phyloP scores from a whole-genome alignment of 352 stramenopile species.

The Globisporangium cystogenes region DNA sequence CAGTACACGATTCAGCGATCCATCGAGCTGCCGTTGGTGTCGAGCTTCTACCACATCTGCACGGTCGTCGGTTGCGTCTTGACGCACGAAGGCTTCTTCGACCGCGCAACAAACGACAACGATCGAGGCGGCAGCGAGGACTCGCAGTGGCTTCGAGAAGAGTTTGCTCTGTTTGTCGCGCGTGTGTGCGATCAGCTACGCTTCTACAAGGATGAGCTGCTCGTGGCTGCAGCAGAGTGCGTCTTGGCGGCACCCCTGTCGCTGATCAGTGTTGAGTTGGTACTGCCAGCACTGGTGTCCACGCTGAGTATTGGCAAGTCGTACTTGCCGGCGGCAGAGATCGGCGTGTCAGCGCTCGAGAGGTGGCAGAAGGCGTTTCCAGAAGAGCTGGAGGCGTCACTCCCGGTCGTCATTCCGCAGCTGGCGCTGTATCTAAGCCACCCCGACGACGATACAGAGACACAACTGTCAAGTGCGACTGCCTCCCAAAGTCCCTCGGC shows the following conservation, averaged over 20 bases:
- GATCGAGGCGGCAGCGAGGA: not conserved
- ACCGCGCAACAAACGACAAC: not conserved
- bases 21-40: conserved; percentile 37
- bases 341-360: conserved; percentile 51
- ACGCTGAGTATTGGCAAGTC: conserved; percentile 57
- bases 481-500: conserved; percentile 1
- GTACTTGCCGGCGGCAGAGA: conserved; percentile 52
- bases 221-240: conserved; percentile 54
- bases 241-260: conserved; percentile 44
- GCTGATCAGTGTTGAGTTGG: conserved; percentile 25
- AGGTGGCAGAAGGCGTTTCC: conserved; percentile 33
- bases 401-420: conserved; percentile 37
- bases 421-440: conserved; percentile 52
- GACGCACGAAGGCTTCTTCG: conserved; percentile 23
- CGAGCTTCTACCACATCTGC: conserved; percentile 57
- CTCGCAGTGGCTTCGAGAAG: conserved; percentile 2
- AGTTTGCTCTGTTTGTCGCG: conserved; percentile 44
- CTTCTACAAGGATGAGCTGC: conserved; percentile 76
- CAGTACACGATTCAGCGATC: conserved; percentile 23
- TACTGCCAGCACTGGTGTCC: conserved; percentile 32
- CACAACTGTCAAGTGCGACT: not conserved
- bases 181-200: conserved; percentile 39
- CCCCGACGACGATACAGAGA: conserved; percentile 15
- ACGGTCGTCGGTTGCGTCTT: conserved; percentile 28
- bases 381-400: conserved; percentile 22